Percentiles rank a stretch among this genome's conserved stretches.
phyloP scores from a whole-genome alignment of 495 filamentous ascomycete species.

The Penicillium pancosmium region DNA sequence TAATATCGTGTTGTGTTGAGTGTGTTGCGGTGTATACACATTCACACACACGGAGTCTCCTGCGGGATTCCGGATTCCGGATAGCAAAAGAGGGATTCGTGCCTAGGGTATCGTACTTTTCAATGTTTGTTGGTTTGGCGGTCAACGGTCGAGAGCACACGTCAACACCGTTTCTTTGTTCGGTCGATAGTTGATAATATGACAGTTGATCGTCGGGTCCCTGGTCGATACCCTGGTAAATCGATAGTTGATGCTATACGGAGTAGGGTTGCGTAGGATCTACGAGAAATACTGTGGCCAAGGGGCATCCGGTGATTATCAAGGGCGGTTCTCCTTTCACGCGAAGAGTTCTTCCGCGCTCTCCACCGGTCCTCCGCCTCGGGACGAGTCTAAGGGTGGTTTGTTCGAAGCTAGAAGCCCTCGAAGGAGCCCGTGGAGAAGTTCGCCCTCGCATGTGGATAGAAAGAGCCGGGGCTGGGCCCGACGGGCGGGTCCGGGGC shows the following conservation, averaged over 20 bases:
- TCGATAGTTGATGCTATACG: not conserved
- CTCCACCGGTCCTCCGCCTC: conserved; percentile 3
- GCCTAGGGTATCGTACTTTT: not conserved
- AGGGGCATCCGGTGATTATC: too few relatives aligned
- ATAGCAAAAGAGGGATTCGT: not conserved
- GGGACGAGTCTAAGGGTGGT: not conserved
- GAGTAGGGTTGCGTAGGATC: too few relatives aligned
- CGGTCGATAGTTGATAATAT: not conserved
- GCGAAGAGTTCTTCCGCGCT: not conserved
- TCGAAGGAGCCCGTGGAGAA: not conserved
- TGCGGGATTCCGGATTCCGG: not conserved
- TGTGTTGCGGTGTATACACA: too few relatives aligned
- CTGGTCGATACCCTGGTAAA: not conserved
- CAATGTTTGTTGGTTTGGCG: conserved; percentile 11
- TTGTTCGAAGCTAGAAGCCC: too few relatives aligned
- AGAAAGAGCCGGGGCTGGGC: too few relatives aligned
- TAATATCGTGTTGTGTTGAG: too few relatives aligned
- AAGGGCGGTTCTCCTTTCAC: too few relatives aligned
- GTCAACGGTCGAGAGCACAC: conserved; percentile 17
- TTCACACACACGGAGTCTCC: not conserved
- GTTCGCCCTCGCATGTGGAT: not conserved
- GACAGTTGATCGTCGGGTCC: not conserved
- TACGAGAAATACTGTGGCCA: too few relatives aligned
- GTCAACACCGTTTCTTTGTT: conserved; percentile 24
- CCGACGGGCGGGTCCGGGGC: conserved; percentile 5